These are phyloP conservation scores for Bipolaris oryzae DNA, from an alignment of 2,329 filamentous ascomycete species.

Conservation along the genomic window DNA sequence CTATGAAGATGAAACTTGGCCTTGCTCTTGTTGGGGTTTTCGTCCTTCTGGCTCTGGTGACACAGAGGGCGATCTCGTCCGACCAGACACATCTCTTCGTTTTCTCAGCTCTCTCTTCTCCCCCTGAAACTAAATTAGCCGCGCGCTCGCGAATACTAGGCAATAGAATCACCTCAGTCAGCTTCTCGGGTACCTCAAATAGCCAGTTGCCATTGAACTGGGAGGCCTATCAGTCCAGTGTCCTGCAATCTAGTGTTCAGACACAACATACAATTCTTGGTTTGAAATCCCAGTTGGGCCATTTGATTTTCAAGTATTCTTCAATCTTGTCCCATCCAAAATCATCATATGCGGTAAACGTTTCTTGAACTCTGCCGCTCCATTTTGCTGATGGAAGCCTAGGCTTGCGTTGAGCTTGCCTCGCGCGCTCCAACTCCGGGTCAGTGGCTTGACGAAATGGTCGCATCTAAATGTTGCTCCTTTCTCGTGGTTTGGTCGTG, in stretches of 20 bases:
- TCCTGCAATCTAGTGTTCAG: not conserved
- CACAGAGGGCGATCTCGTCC: conserved; percentile 1
- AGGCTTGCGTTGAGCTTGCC: conserved; percentile 12
- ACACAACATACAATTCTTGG: conserved; percentile 2
- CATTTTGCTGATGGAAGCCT: conserved; percentile 8
- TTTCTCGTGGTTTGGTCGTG: not conserved
- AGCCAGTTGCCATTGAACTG: conserved; percentile 20
- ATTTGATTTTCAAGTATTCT: conserved; percentile 17
- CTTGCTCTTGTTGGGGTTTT: not conserved
- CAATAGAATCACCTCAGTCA: conserved; percentile 18
- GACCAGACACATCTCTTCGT: conserved; percentile 9
- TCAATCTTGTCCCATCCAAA: conserved; percentile 26
- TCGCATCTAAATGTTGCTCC: not conserved
- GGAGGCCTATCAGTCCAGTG: not conserved
- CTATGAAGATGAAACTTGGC: not conserved
- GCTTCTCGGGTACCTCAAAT: conserved; percentile 20
- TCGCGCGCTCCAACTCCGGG: conserved; percentile 6
- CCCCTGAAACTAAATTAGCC: conserved; percentile 14
- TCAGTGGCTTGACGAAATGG: conserved; percentile 2
- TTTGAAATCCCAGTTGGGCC: conserved; percentile 23
- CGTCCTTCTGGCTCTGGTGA: conserved; percentile 8
- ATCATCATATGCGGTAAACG: conserved; percentile 20
- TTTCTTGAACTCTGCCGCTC: conserved; percentile 16
- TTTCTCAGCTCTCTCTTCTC: conserved; percentile 17
- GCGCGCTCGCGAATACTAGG: not conserved